Evolutionary conservation across 768 basidiomycete species (phyloP).

Genomic region (Rhodotorula sphaerocarpa): DNA sequence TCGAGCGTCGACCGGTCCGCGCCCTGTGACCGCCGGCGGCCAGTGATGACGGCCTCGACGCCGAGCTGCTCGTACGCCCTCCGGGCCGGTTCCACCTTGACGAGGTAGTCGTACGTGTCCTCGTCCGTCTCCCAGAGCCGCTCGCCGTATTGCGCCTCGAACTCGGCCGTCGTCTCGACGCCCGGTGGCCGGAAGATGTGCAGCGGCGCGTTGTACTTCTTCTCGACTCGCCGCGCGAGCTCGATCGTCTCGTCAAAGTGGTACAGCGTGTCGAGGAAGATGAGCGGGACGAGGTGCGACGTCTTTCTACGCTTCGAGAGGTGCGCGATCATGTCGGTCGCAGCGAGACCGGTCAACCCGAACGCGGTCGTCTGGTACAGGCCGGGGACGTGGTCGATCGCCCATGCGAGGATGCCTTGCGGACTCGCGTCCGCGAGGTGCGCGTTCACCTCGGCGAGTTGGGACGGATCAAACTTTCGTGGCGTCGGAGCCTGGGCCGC

Average conservation of each 20-base stretch:
- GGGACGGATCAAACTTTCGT: conserved; percentile 12
- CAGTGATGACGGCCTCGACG: conserved; percentile 86
- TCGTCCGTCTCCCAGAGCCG: conserved; percentile 83
- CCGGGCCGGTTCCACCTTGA: conserved; percentile 92
- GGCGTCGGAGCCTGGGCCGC: neutral
- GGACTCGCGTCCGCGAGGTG: conserved; percentile 65
- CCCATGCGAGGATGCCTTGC: conserved; percentile 80
- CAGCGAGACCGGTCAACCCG: conserved; percentile 86
- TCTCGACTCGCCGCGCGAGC: conserved; percentile 71
- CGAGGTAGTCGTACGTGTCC: conserved; percentile 74
- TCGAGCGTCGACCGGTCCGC: conserved; percentile 72
- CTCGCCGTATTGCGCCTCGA: conserved; percentile 70
- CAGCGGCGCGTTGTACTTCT: conserved; percentile 63
- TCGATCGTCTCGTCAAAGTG: conserved; percentile 89
- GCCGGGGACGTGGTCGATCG: conserved; percentile 63
- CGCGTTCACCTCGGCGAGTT: conserved; percentile 54
- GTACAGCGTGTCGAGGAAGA: conserved; percentile 94
- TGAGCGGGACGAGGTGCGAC: conserved; percentile 57
- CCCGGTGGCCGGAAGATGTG: conserved; percentile 70
- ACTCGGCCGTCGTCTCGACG: conserved; percentile 60
- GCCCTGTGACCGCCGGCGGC: conserved; percentile 85
- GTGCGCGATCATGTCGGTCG: conserved; percentile 88
- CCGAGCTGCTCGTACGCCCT: conserved; percentile 71
- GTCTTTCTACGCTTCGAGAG: conserved; percentile 35
- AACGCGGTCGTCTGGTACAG: conserved; percentile 87